phyloP scores from a whole-genome alignment of 139 green algal species.

The Marvania coccoides region DNA sequence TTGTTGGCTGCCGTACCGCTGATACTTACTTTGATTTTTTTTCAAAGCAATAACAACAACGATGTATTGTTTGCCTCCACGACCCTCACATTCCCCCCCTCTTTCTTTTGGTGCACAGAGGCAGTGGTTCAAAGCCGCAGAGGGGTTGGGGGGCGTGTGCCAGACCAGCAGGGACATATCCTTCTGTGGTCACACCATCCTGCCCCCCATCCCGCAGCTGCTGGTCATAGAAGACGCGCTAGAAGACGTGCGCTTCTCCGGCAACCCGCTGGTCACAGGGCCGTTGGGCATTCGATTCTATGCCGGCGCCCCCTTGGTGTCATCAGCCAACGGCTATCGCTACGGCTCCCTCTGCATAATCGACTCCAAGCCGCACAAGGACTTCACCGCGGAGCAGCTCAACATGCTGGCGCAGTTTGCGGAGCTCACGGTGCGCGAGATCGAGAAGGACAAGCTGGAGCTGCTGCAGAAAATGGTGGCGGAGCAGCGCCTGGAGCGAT shows the following conservation, averaged over 20 bases:
- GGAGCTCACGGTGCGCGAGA: constrained; percentile 74
- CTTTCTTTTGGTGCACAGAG: constrained; percentile 29
- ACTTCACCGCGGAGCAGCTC: constrained; percentile 57
- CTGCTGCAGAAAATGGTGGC: constrained; percentile 27
- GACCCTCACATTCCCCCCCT: not conserved
- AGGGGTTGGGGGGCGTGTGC: constrained; percentile 39
- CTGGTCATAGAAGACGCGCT: constrained; percentile 67
- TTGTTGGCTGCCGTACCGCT: not conserved
- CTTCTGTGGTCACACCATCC: constrained; percentile 82
- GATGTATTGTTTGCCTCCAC: not conserved
- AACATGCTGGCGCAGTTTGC: constrained; percentile 74
- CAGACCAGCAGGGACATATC: constrained; percentile 58
- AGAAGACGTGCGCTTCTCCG: constrained; percentile 62
- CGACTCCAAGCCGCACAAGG: constrained; percentile 55
- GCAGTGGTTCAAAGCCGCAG: constrained; percentile 81
- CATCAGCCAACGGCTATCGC: constrained; percentile 44
- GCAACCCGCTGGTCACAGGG: constrained; percentile 64
- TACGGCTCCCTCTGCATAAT: constrained; percentile 77
- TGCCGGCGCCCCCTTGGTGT: constrained; percentile 71
- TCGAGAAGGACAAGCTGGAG: constrained; percentile 68
- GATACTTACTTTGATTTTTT: not conserved
- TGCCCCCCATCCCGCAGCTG: constrained; percentile 56
- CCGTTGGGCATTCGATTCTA: constrained; percentile 78
- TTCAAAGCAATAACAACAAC: not conserved
- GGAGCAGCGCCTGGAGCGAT: constrained; percentile 13